A percentile compares a stretch with the other conserved stretches of the same genome.
Conservation (phyloP, 2,329 filamentous ascomycete species). For the Didymellaceae sp. region DNA sequence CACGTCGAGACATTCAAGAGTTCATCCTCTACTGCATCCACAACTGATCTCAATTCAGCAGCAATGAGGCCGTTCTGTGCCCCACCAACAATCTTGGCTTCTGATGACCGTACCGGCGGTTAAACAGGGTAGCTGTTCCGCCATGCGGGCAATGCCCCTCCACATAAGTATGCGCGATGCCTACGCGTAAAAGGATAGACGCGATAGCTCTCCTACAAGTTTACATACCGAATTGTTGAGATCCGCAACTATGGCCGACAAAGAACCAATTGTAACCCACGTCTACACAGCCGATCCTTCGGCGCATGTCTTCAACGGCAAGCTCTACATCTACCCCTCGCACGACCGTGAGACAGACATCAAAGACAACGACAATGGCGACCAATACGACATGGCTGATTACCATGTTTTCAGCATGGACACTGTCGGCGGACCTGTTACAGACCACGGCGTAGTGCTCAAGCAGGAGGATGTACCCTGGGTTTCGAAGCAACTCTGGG, state of each 20-base stretch:
- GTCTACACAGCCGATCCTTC: conserved; percentile 82
- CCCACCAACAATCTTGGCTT: conserved; percentile 21
- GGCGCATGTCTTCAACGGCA: conserved; percentile 78
- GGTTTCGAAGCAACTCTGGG: conserved; percentile 82
- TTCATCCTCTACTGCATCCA: conserved; percentile 17
- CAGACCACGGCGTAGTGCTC: conserved; percentile 75
- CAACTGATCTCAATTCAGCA: conserved; percentile 24
- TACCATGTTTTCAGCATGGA: conserved; percentile 78
- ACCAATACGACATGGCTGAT: conserved; percentile 84
- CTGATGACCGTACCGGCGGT: conserved; percentile 38
- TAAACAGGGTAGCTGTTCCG: conserved; percentile 36
- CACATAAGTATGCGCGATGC: conserved; percentile 33
- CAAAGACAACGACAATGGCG: conserved; percentile 80
- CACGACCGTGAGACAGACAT: conserved; percentile 80
- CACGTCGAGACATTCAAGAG: conserved; percentile 20
- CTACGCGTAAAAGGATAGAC: conserved; percentile 15
- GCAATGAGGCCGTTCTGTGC: conserved; percentile 25
- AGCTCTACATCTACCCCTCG: conserved; percentile 80
- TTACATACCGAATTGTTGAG: neutral
- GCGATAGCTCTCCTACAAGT: conserved; percentile 3
- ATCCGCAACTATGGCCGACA: conserved; percentile 43
- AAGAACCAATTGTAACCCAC: conserved; percentile 71
- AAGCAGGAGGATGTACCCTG: conserved; percentile 72
- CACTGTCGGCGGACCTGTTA: conserved; percentile 64
- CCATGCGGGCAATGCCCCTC: conserved; percentile 36